Base-by-base conservation (phyloP, 441 rosid species). In the Cnidoscolus chayamansa region DNA sequence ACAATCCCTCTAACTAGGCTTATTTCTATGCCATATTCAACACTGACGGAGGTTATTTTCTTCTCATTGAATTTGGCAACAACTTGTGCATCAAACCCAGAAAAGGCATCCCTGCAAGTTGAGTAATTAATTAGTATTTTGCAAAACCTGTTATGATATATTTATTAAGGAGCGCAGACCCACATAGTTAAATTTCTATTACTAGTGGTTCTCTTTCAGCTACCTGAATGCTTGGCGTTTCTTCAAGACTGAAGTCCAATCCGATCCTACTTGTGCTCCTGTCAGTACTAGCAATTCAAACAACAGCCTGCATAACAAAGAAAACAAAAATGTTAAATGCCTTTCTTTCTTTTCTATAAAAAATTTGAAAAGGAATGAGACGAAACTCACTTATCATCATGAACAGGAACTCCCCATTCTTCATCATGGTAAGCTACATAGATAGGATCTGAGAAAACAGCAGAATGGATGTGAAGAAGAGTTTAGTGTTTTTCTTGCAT, bases 321-420 rank as follows among this genome's bases (percentile, higher is more conserved):
- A 40, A 3, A 40, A 40, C 4, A 3, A 40, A 40, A 40, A 35
- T 35, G 40, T 35, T 35, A 35, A 25, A 40, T 40, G 45, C 45
- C 7, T 40, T 40, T 35, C 5, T 35, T 35, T 35, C 7, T 40
- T 25, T 25, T 40, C 6, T 40, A 5, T 40, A 40, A 40, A 6
- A 40, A 40, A 40, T 40, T 40, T 40, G 45, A 40, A 6, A 40
- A 40, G 7, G 45, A 40, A 4, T 57, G 37, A 30, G 32, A 7
- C 7, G 17, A 16, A 48, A 55, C 53, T 64, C 68, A 87, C 91
- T 72, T 83, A 68, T 90, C 96, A 81, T 87, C 86, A 63, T 88
- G 88, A 50, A 81, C 86, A 32, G 93, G 87, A 72, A 88, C 88
- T 70, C 96, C 96, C 93, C 96, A 90, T 86, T 88, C 96, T 71